These are phyloP conservation scores for Phtheirospermum japonicum DNA, from an alignment of 257 asterid genomes.

Conservation along the genomic window DNA sequence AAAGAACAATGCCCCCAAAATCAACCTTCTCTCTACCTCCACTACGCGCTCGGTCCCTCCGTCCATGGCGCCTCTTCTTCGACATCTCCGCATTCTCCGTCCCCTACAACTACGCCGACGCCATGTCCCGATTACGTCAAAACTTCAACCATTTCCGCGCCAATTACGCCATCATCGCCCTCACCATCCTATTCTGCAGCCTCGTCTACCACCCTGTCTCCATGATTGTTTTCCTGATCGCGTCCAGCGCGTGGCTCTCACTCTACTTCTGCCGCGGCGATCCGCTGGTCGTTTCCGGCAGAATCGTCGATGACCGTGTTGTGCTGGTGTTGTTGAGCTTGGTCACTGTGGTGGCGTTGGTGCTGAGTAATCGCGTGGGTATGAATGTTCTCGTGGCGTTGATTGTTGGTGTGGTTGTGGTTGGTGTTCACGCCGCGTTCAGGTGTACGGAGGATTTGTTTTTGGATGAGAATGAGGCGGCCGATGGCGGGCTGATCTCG, in stretches of 20 bases:
- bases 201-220: conserved; percentile 80
- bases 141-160: conserved; percentile 72
- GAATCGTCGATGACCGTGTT: conserved; percentile 53
- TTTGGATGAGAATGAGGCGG: conserved; percentile 73
- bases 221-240: conserved; percentile 62
- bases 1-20: conserved; percentile 33
- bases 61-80: conserved; percentile 69
- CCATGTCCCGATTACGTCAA: conserved; percentile 62
- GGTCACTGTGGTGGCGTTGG: conserved; percentile 68
- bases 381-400: conserved; percentile 69
- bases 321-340: conserved; percentile 53
- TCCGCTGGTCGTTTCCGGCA: conserved; percentile 45
- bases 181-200: conserved; percentile 64
- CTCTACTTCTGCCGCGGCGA: conserved; percentile 62
- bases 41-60: conserved; percentile 27
- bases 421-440: conserved; percentile 55
- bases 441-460: conserved; percentile 74
- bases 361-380: conserved; percentile 51
- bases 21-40: conserved; percentile 31
- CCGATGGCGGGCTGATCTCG: conserved; percentile 69
- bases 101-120: conserved; percentile 59
- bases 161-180: conserved; percentile 64
- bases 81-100: conserved; percentile 48
- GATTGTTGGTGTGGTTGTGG: conserved; percentile 50
- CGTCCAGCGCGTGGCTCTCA: conserved; percentile 51